Base-by-base conservation (phyloP, 1,139 yeast genomes). In the Magnusiomyces suaveolens region DNA sequence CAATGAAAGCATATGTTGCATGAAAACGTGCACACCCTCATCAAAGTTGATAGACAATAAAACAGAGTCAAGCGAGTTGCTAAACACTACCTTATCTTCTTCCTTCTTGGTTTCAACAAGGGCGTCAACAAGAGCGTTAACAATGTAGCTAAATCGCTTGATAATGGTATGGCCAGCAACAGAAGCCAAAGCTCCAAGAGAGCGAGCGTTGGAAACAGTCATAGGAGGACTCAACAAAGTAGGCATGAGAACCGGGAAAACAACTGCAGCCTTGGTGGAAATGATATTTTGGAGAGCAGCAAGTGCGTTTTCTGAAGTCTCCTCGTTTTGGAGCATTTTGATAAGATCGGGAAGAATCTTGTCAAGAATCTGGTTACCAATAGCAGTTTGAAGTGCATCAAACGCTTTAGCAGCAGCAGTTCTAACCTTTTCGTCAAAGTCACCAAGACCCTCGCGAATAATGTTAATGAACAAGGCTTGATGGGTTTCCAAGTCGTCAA, bases 171-270 rank as follows among this genome's bases (percentile, higher is more conserved):
- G 70, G 41, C 97, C 97, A 25, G 97, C 97, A 50, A 87, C 96
- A 53, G 86, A 82, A 0, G 96, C 95, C 66, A 94, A 77, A 0
- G 95, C 83, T 26, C 96, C 89, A 59, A 92, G 75, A 2, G 97
- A 96, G 55, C 78, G 77, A 23, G 96, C 95, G 71, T 90, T 89
- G 74, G 84, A 83, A 0, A 81, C 75, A 62, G 88, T 89, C 59
- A 92, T 82, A 10, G 97, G 97, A 10, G 90, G 83, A 10, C 82
- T 69, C 65, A 90, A 75, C 66, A 94, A 76, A 0, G 95, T 80
- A 52, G 98, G 97, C 58, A 92, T 79, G 67, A 92, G 78, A 54
- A 88, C 85, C 55, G 98, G 97, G 90, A 94, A 89, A 57, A 92
- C 87, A 1, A 87, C 83, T 59, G 88, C 95, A 4, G 97, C 80